Evolutionary conservation across 2,329 filamentous ascomycete species (phyloP).

Genomic region (Alternaria burnsii): DNA sequence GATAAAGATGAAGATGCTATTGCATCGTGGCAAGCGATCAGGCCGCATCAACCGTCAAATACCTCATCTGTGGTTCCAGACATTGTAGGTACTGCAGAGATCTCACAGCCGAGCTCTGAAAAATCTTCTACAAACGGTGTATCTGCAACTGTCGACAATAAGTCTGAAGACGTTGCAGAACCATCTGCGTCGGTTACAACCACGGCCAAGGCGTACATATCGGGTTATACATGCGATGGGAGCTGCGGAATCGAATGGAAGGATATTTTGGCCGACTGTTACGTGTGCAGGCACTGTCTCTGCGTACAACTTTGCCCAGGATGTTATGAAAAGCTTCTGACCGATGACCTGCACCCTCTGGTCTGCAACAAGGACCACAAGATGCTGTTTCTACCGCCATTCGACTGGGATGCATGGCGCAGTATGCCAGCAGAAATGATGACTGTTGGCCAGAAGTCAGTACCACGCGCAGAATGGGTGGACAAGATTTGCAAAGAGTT

Average conservation of each 20-base stretch:
- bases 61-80: background rate
- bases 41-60: background rate
- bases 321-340: background rate
- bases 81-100: background rate
- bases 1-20: background rate
- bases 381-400: background rate
- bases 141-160: background rate
- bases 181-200: background rate
- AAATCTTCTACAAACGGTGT: background rate
- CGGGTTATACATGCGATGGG: background rate
- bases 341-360: background rate
- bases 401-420: background rate
- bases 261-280: background rate
- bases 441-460: background rate
- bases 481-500: background rate
- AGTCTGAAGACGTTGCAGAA: background rate
- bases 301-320: background rate
- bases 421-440: background rate
- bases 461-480: background rate
- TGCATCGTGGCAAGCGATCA: conserved; percentile 6
- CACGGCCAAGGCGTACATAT: background rate
- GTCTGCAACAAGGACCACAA: background rate
- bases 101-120: background rate
- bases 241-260: background rate
- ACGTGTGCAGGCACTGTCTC: conserved; percentile 1